Percentiles rank a stretch among this genome's conserved stretches.
Evolutionary conservation across 208 protist genomes (phyloP).

Genomic region (Crithidia bombi): DNA sequence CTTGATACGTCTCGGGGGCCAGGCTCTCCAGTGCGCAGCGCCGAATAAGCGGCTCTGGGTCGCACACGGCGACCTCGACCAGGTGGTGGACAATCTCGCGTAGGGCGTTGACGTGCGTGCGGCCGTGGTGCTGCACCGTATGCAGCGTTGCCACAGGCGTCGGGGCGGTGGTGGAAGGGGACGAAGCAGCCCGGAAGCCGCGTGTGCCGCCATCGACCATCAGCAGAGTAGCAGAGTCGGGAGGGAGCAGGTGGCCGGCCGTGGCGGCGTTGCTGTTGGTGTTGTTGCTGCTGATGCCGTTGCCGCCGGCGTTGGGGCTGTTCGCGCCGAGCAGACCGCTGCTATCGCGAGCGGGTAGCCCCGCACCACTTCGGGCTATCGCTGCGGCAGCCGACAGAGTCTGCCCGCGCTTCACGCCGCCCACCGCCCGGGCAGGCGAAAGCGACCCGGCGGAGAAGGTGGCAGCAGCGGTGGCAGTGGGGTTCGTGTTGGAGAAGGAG

Average conservation of each 20-base stretch:
- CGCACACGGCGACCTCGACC: conserved; percentile 69
- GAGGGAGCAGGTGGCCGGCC: background rate
- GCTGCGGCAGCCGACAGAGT: background rate
- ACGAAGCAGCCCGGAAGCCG: background rate
- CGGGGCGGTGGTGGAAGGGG: background rate
- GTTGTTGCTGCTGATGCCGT: background rate
- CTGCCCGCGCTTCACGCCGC: conserved; percentile 9
- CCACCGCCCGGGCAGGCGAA: conserved; percentile 13
- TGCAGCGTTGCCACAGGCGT: conserved; percentile 12
- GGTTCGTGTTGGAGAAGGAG: conserved; percentile 10
- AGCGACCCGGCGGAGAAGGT: conserved; percentile 7
- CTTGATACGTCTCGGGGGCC: conserved; percentile 55
- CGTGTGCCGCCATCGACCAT: background rate
- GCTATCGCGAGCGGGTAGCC: conserved; percentile 16
- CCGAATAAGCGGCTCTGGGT: conserved; percentile 72
- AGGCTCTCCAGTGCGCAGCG: conserved; percentile 58
- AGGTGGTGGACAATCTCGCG: conserved; percentile 69
- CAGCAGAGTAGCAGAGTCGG: background rate
- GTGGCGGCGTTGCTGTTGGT: background rate
- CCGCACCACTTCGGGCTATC: conserved; percentile 9
- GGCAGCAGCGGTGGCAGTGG: background rate
- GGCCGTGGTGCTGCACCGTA: conserved; percentile 47
- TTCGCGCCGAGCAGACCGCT: conserved; percentile 5
- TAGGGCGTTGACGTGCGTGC: conserved; percentile 69
- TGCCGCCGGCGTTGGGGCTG: background rate